Percentiles rank a stretch among this genome's conserved stretches.
Evolutionary conservation across 495 filamentous ascomycete genomes (phyloP).

Genomic region (Pyrenula aspistea): DNA sequence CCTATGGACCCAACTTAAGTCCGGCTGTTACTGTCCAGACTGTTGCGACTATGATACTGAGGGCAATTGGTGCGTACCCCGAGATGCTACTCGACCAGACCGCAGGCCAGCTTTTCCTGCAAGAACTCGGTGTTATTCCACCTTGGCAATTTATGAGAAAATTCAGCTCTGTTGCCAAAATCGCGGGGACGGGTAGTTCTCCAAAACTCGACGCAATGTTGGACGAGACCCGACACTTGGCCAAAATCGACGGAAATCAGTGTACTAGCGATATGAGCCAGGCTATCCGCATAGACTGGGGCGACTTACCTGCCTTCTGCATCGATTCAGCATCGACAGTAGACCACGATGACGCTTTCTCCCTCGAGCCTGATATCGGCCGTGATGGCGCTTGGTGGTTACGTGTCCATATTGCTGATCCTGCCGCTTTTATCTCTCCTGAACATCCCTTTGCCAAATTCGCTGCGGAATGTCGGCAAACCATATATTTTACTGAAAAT

Average conservation of each 20-base stretch:
- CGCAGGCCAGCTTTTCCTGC: slow-evolving; percentile 59
- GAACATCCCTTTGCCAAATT: slow-evolving; percentile 46
- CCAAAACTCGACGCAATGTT: slow-evolving; percentile 19
- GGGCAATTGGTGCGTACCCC: slow-evolving; percentile 57
- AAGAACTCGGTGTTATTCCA: slow-evolving; percentile 72
- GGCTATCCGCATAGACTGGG: slow-evolving; percentile 58
- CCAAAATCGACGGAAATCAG: slow-evolving; percentile 14
- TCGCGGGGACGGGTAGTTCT: slow-evolving; percentile 40
- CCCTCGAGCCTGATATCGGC: slow-evolving; percentile 48
- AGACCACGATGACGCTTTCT: slow-evolving; percentile 87
- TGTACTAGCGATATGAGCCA: slow-evolving; percentile 19
- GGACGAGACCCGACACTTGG: slow-evolving; percentile 16
- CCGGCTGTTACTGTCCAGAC: neutral
- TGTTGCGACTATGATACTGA: slow-evolving; percentile 37
- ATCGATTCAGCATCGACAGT: slow-evolving; percentile 60
- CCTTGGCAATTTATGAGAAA: slow-evolving; percentile 70
- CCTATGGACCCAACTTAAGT: slow-evolving; percentile 18
- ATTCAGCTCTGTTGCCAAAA: slow-evolving; percentile 47
- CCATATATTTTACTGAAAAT: slow-evolving; percentile 64
- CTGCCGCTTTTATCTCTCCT: slow-evolving; percentile 62
- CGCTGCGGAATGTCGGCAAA: slow-evolving; percentile 50
- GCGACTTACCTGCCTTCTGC: slow-evolving; percentile 60
- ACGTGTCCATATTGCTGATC: slow-evolving; percentile 86
- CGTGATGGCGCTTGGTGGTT: slow-evolving; percentile 59
- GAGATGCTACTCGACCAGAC: slow-evolving; percentile 37